A percentile compares a stretch with the other conserved stretches of the same genome.
Conservation (phyloP, 305 asterid genomes). For the Vinca major region DNA sequence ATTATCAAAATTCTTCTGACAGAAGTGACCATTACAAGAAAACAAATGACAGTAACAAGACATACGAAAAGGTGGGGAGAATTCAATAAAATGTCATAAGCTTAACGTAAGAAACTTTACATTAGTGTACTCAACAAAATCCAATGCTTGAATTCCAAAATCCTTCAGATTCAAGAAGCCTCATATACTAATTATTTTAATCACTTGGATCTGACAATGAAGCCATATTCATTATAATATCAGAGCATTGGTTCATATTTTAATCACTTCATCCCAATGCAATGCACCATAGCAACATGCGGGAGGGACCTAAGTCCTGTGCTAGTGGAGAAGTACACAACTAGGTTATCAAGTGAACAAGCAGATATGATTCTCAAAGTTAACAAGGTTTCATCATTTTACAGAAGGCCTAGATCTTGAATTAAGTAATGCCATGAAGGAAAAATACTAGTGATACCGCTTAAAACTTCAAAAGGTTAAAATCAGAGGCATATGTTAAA, state of each 20-base stretch:
- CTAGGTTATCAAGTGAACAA: no score
- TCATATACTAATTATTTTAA: neutral
- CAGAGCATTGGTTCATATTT: neutral
- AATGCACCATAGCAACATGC: neutral
- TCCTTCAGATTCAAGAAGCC: neutral
- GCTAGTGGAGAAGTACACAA: neutral
- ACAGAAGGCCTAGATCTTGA: no score
- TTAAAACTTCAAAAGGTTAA: no score
- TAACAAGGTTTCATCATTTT: no score
- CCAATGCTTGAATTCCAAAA: neutral
- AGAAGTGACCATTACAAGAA: neutral
- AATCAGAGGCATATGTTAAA: no score
- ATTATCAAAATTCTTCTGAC: neutral
- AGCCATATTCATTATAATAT: neutral
- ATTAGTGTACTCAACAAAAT: neutral
- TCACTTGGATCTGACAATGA: neutral
- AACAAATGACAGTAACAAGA: neutral
- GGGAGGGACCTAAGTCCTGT: neutral
- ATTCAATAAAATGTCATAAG: neutral
- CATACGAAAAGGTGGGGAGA: neutral
- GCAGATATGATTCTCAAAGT: no score
- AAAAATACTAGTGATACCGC: no score
- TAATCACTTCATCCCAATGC: neutral
- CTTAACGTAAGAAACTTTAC: neutral
- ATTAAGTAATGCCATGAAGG: no score